phyloP scores from a whole-genome alignment of 2,329 filamentous ascomycete genomes.

The Teratosphaeria gauchensis region DNA sequence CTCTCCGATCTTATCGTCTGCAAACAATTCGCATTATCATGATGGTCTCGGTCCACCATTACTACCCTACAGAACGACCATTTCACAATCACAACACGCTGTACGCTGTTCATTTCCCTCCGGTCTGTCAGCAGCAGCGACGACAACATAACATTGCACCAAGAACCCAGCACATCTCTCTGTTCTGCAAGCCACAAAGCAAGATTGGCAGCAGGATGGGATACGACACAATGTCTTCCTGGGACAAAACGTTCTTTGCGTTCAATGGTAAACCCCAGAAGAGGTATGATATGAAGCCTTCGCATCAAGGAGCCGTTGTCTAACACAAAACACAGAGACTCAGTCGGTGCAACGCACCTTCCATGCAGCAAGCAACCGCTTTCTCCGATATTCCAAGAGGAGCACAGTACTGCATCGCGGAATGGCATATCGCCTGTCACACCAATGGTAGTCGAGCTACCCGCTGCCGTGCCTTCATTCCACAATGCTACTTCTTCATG shows the following conservation, averaged over 20 bases:
- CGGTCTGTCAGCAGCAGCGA: neutral
- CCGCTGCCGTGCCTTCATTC: constrained; percentile 14
- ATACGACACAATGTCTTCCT: constrained; percentile 17
- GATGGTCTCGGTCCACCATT: neutral
- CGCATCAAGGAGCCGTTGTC: neutral
- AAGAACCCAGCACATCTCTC: neutral
- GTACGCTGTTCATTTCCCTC: neutral
- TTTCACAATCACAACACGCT: neutral
- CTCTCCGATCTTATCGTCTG: neutral
- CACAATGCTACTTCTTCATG: constrained; percentile 18
- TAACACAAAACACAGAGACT: neutral
- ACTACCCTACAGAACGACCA: neutral
- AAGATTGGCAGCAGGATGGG: constrained; percentile 8
- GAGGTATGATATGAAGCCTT: constrained; percentile 5
- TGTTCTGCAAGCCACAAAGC: neutral
- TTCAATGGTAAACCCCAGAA: constrained; percentile 10
- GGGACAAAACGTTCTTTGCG: constrained; percentile 8
- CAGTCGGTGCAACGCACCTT: neutral
- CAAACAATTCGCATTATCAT: neutral
- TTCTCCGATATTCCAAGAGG: neutral
- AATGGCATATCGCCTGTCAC: neutral
- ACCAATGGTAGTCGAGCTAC: neutral
- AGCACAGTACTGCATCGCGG: neutral
- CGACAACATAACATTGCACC: neutral
- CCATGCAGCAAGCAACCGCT: neutral